Evolutionary conservation across 441 rosid species (phyloP).

Genomic region (Populus hybrid): DNA sequence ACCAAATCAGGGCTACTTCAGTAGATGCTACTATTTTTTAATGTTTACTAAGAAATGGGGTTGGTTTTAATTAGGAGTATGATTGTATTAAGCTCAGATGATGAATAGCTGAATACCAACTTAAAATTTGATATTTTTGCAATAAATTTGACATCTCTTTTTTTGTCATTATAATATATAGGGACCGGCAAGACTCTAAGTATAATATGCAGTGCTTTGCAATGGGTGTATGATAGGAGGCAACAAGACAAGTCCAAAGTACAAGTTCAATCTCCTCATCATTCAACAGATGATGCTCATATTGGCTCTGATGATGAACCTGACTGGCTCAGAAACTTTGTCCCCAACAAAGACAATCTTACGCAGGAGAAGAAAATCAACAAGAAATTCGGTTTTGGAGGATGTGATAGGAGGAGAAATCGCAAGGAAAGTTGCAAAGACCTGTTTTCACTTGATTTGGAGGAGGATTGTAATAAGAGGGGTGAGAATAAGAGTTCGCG

Average conservation of each 20-base stretch:
- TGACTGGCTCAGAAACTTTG: constrained; percentile 65
- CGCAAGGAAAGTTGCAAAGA: constrained; percentile 19
- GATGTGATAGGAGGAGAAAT: constrained; percentile 31
- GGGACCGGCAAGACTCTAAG: constrained; percentile 96
- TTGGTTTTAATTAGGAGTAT: neutral
- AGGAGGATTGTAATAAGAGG: constrained; percentile 14
- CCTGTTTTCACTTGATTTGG: constrained; percentile 16
- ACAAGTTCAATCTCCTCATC: constrained; percentile 19
- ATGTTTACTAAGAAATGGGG: neutral
- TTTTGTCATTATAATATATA: constrained; percentile 15
- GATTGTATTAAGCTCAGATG: neutral
- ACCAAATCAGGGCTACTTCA: too few relatives aligned
- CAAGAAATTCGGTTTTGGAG: constrained; percentile 30
- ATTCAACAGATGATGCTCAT: constrained; percentile 19
- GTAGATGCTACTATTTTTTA: neutral
- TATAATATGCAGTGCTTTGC: constrained; percentile 80
- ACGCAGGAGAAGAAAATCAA: constrained; percentile 28
- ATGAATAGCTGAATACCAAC: too few relatives aligned
- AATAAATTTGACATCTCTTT: neutral
- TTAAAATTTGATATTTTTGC: neutral
- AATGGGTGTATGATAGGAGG: constrained; percentile 77
- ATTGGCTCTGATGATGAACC: constrained; percentile 61
- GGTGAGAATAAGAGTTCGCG: constrained; percentile 22
- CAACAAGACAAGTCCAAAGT: constrained; percentile 30
- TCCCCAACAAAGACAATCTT: constrained; percentile 23